phyloP scores from a whole-genome alignment of 2,329 filamentous ascomycete genomes.

The Tolypocladium inflatum region DNA sequence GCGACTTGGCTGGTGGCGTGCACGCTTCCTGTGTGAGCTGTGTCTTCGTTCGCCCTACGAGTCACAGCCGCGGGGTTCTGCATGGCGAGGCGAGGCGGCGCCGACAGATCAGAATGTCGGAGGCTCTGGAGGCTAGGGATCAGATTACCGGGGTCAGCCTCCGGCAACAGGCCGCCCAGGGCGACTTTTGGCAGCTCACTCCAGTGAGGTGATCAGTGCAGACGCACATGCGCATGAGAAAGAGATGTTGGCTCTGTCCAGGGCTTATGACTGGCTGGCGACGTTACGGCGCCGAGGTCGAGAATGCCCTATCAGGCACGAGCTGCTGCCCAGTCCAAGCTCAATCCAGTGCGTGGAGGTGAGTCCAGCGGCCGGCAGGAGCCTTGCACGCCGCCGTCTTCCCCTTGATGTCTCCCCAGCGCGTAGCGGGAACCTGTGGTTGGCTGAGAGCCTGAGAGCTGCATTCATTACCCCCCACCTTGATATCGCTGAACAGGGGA shows the following conservation, averaged over 20 bases:
- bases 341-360: too few species aligned
- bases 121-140: not conserved
- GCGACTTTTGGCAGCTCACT: too few species aligned
- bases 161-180: too few species aligned
- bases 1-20: not conserved
- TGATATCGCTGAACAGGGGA: not conserved
- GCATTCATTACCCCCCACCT: not conserved
- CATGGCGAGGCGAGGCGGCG: too few species aligned
- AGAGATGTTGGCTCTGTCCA: not conserved
- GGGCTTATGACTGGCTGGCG: too few species aligned
- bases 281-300: too few species aligned
- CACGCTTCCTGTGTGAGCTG: not conserved
- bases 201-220: too few species aligned
- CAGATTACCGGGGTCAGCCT: too few species aligned
- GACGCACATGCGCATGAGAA: not conserved
- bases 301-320: not conserved
- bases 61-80: too few species aligned
- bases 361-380: too few species aligned
- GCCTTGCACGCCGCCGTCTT: not conserved
- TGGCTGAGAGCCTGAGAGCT: not conserved
- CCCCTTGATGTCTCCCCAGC: not conserved
- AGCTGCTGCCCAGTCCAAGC: not conserved
- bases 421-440: not conserved
- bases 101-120: too few species aligned
- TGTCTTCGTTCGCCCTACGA: not conserved